Base-by-base conservation (phyloP, 2,329 filamentous ascomycete species). In the Epichloe amarillans region DNA sequence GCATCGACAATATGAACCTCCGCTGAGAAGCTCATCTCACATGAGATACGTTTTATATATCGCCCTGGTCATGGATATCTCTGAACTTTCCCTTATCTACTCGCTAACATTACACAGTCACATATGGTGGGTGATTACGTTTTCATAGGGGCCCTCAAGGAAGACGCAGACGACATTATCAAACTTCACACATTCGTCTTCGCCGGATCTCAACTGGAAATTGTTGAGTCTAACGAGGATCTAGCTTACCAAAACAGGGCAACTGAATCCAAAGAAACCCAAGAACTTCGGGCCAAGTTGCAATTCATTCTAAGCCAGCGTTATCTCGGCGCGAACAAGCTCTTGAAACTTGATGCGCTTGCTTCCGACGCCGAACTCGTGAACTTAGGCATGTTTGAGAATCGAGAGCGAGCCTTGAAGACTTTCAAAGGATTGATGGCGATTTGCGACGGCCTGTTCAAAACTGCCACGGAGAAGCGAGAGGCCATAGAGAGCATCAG, bases 401-500 rank as follows among this genome's bases (percentile, higher is more conserved):
- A 72, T 53, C 79, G 77, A 52, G 80, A 83, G 3, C 83, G 82
- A 1, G 82, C 86, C 44, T 79, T 85, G 55, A 98, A 96, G 65
- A 86, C 95, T 55, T 96, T 97, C 69, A 87, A 86, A 49, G 91
- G 87, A 1, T 74, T 97, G 54, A 95, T 97, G 86, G 82, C 80
- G 53, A 82, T 96, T 45, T 89, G 87, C 64, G 83, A 94, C 49
- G 72, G 80, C 54, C 77, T 84, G 17, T 95, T 95, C 70, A 82
- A 84, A 57, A 83, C 77, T 2, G 63, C 77, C 12, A 74, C 83
- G 53, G 82, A 84, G 47, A 90, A 90, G 65, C 78, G 82, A 47
- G 83, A 89, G 45, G 84, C 84, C 4, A 84, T 98, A 46, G 73
- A 84, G 56, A 91, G 88, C 61, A 83, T 97, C 59, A 87, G 84